Conservation (phyloP, 345 rosid genomes). For the Euphorbia lathyris region DNA sequence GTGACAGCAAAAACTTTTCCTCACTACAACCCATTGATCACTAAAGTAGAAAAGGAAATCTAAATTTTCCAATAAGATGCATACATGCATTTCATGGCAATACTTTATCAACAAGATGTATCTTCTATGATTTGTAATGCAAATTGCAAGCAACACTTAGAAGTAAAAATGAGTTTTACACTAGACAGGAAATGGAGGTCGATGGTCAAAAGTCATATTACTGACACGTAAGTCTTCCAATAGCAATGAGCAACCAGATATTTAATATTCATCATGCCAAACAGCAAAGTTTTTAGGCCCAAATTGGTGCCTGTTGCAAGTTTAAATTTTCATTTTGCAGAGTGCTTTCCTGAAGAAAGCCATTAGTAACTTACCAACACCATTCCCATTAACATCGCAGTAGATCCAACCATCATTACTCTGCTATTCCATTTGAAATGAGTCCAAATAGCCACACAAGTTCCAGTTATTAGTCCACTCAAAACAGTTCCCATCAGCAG, state of each 20-base stretch:
- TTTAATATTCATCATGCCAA: background rate
- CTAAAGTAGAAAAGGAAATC: background rate
- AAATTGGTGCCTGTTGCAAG: background rate
- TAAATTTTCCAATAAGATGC: background rate
- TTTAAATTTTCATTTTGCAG: background rate
- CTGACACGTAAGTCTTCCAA: background rate
- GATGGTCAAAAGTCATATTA: background rate
- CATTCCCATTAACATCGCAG: slow-evolving; percentile 98
- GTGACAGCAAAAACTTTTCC: background rate
- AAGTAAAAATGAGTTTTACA: too few relatives aligned
- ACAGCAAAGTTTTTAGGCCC: background rate
- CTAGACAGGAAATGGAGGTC: too few relatives aligned
- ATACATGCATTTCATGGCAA: background rate
- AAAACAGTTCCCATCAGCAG: slow-evolving; percentile 80
- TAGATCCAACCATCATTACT: slow-evolving; percentile 78
- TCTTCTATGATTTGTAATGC: too few relatives aligned
- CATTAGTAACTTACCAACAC: slow-evolving; percentile 55
- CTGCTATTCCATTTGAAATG: slow-evolving; percentile 60
- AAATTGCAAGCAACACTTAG: too few relatives aligned
- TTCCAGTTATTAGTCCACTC: slow-evolving; percentile 93
- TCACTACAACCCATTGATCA: background rate
- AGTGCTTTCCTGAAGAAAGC: background rate
- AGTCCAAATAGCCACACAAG: slow-evolving; percentile 82
- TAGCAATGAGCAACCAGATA: background rate
- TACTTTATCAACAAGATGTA: background rate